Base-by-base conservation (phyloP, 2,329 filamentous ascomycete species). In the Westerdykella sp. region DNA sequence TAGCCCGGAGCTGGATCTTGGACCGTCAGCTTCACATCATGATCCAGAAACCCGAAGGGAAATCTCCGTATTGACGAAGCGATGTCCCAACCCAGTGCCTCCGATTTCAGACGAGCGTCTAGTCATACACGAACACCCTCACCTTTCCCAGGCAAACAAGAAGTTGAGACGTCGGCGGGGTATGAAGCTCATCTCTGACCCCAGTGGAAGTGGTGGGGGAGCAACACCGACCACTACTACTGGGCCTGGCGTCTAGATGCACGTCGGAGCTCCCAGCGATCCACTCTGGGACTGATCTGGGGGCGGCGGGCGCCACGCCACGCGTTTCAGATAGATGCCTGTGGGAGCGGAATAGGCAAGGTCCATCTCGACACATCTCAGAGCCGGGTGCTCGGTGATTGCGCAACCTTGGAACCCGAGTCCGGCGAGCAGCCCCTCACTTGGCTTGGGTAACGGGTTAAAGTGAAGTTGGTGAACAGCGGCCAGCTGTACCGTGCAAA, bases 351-450 rank as follows among this genome's bases (percentile, higher is more conserved):
- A 60, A 55, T 45, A 52, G 57, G 61, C 51, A 63, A 59, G 51
- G 55, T 51, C 51, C 54, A 62, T 63, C 51, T 55, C 56, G 49
- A 51, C 51, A 56, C 9, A 35, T 15, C 51, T 21, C 51, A 48
- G 58, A 54, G 57, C 63, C 62, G 63, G 63, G 57, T 54, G 54
- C 56, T 60, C 62, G 63, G 63, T 60, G 59, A 65, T 66, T 66
- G 62, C 60, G 60, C 60, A 66, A 65, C 18, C 18, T 21, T 21
- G 18, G 18, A 21, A 21, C 57, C 58, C 57, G 50, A 45, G 40
- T 45, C 42, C 46, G 34, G 38, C 45, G 36, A 51, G 47, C 50
- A 47, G 49, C 59, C 51, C 50, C 51, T 57, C 52, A 47, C 39
- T 43, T 28, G 31, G 5, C 5, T 25, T 28, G 18, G 18, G 18